Percentiles rank a stretch among this genome's conserved stretches.
phyloP scores from a whole-genome alignment of 176 grass and related monocot species.

The Tillandsia leiboldiana region DNA sequence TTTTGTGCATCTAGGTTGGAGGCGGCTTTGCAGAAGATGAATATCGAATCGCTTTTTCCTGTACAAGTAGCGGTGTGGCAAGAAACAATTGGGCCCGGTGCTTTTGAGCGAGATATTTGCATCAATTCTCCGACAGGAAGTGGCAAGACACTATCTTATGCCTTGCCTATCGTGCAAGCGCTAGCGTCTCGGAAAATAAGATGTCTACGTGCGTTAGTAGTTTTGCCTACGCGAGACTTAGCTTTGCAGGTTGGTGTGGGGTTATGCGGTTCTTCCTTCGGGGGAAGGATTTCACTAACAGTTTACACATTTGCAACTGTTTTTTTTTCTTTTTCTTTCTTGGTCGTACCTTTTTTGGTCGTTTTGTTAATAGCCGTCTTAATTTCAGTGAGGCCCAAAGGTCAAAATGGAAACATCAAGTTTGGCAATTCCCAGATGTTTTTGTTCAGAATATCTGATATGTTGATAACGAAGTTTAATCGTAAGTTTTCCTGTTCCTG shows the following conservation, averaged over 20 bases:
- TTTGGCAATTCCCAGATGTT: neutral
- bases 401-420: too few species aligned
- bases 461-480: neutral
- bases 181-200: slow-evolving; percentile 43
- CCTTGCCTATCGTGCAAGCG: slow-evolving; percentile 73
- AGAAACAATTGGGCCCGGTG: slow-evolving; percentile 70
- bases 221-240: slow-evolving; percentile 80
- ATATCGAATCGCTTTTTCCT: slow-evolving; percentile 60
- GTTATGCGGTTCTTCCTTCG: neutral
- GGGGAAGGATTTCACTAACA: too few species aligned
- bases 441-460: neutral
- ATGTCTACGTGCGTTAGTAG: slow-evolving; percentile 73
- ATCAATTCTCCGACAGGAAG: slow-evolving; percentile 92
- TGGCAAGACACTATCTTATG: slow-evolving; percentile 90
- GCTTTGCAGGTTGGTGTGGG: slow-evolving; percentile 62
- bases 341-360: too few species aligned
- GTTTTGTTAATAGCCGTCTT: too few species aligned
- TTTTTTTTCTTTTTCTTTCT: too few species aligned
- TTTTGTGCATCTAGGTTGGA: slow-evolving; percentile 40
- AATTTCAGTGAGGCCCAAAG: too few species aligned
- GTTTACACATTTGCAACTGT: too few species aligned
- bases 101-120: slow-evolving; percentile 92
- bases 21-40: slow-evolving; percentile 49
- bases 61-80: slow-evolving; percentile 76
- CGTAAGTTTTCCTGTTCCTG: slow-evolving; percentile 12